These are phyloP conservation scores for Fusarium irregulare DNA, from an alignment of 2,329 filamentous ascomycete species.

Conservation along the genomic window DNA sequence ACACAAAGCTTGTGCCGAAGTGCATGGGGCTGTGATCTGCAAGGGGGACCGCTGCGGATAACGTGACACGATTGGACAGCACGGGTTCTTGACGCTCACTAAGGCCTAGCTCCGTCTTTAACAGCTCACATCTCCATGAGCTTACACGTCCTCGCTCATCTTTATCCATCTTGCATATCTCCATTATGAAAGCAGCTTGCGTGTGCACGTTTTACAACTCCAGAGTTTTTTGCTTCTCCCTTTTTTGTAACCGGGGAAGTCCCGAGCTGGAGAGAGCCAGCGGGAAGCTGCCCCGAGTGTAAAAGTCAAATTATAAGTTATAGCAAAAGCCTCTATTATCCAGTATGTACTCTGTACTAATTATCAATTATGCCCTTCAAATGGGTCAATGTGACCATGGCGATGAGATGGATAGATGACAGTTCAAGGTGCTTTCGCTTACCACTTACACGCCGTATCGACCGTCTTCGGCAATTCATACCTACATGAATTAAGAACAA, in stretches of 20 bases:
- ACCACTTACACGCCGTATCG: constrained; percentile 13
- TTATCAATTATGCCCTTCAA: background rate
- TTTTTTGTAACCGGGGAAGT: constrained; percentile 19
- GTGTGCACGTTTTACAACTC: constrained; percentile 33
- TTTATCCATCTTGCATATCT: constrained; percentile 12
- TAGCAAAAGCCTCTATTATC: background rate
- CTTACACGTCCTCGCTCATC: constrained; percentile 16
- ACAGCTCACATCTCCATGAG: background rate
- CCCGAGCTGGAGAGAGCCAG: constrained; percentile 17
- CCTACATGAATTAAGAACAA: constrained; percentile 12
- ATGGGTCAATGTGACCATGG: constrained; percentile 26
- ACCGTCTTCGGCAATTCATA: constrained; percentile 25
- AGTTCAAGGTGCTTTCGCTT: constrained; percentile 37
- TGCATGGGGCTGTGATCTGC: constrained; percentile 4
- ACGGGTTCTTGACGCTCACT: background rate
- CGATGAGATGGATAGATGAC: constrained; percentile 12
- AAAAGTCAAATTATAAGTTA: constrained; percentile 9
- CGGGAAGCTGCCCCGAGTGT: constrained; percentile 9
- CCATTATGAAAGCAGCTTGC: constrained; percentile 33
- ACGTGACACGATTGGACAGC: constrained; percentile 25
- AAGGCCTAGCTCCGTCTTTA: background rate
- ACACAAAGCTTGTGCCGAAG: constrained; percentile 3
- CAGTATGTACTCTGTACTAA: background rate
- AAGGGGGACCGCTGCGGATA: constrained; percentile 12
- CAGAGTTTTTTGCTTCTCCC: constrained; percentile 23